phyloP scores from a whole-genome alignment of 2,329 filamentous ascomycete species.

The Lasiodiplodia sp. region DNA sequence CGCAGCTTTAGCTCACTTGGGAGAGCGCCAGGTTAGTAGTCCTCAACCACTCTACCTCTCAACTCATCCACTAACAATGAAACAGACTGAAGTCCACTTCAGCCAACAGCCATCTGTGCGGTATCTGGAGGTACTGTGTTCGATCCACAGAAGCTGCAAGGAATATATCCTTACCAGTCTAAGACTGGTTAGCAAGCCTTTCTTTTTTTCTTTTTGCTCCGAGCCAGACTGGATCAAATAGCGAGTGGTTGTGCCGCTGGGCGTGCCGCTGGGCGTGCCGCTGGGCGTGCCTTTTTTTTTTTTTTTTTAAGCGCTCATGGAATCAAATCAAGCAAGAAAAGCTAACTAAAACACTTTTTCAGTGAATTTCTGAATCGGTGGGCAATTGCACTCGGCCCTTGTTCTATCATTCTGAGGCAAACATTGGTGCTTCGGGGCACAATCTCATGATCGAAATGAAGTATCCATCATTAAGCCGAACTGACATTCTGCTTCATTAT shows the following conservation, averaged over 20 bases:
- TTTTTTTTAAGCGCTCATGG: background rate
- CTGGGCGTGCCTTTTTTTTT: background rate
- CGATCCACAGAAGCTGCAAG: slow-evolving; percentile 46
- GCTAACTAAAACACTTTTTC: too few species aligned
- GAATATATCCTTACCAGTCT: background rate
- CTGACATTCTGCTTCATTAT: too few species aligned
- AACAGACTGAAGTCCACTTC: slow-evolving; percentile 44
- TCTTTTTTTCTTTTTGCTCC: background rate
- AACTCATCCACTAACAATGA: slow-evolving; percentile 2
- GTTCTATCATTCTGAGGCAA: too few species aligned
- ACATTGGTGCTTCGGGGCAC: too few species aligned
- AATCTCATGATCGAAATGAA: too few species aligned
- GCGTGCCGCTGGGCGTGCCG: too few species aligned
- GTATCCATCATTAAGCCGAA: too few species aligned
- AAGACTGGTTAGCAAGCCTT: slow-evolving; percentile 1
- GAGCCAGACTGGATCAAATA: too few species aligned
- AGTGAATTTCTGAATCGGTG: too few species aligned
- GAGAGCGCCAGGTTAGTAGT: slow-evolving; percentile 42
- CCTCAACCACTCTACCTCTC: background rate
- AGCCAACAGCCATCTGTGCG: slow-evolving; percentile 38
- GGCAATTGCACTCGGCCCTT: too few species aligned
- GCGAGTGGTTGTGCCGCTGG: too few species aligned
- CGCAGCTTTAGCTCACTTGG: slow-evolving; percentile 48
- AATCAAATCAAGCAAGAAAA: too few species aligned
- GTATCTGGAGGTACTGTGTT: slow-evolving; percentile 49